phyloP scores from a whole-genome alignment of 352 stramenopile species.

The Phytophthora podocarpi region DNA sequence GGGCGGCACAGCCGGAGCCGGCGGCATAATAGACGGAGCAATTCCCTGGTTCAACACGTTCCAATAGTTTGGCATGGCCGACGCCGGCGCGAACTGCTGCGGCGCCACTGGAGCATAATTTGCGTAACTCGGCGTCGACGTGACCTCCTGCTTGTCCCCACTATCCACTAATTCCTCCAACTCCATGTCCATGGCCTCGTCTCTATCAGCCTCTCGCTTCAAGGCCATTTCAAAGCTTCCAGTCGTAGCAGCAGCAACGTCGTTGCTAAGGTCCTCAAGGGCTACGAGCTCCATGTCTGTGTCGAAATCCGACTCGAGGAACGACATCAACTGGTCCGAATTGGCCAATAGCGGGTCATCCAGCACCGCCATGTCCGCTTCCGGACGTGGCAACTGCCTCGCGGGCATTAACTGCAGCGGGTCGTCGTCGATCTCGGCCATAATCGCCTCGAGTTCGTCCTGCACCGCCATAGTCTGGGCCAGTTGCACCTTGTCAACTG shows the following conservation, averaged over 20 bases:
- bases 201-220: conserved; percentile 26
- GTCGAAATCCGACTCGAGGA: conserved; percentile 58
- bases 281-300: conserved; percentile 74
- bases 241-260: background rate
- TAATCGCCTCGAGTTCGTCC: conserved; percentile 78
- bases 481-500: conserved; percentile 65
- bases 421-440: conserved; percentile 76
- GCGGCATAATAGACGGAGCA: conserved; percentile 30
- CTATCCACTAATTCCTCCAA: conserved; percentile 31
- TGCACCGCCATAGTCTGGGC: conserved; percentile 52
- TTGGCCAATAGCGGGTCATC: conserved; percentile 46
- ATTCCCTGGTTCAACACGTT: conserved; percentile 83
- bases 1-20: conserved; percentile 34
- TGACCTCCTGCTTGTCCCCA: conserved; percentile 22
- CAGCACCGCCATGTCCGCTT: conserved; percentile 27
- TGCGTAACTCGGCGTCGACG: background rate
- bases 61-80: conserved; percentile 86
- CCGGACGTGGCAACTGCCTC: background rate
- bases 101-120: conserved; percentile 24
- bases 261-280: conserved; percentile 50
- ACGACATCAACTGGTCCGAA: conserved; percentile 55
- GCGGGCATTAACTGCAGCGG: conserved; percentile 33
- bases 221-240: conserved; percentile 8
- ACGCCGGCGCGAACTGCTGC: conserved; percentile 67
- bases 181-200: conserved; percentile 45